A percentile compares a stretch with the other conserved stretches of the same genome.
Conservation (phyloP, 306 rosid species). For the Nissolia schottii region DNA sequence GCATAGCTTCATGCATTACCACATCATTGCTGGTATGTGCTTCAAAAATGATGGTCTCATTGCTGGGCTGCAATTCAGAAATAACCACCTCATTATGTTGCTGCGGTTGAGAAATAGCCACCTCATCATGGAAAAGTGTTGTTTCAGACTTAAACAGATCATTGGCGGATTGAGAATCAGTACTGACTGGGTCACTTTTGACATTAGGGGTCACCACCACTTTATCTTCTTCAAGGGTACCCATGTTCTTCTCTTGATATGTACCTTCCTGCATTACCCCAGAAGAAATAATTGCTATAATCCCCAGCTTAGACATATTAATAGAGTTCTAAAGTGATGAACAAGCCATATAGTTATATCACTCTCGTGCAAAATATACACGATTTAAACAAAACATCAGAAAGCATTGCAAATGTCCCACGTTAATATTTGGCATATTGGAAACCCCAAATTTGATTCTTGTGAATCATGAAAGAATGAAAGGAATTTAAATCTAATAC, state of each 20-base stretch:
- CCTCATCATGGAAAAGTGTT: constrained; percentile 3
- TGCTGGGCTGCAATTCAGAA: constrained; percentile 23
- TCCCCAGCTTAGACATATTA: neutral
- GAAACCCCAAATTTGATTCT: no score
- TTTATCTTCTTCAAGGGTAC: constrained; percentile 46
- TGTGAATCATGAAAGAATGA: no score
- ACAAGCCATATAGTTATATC: neutral
- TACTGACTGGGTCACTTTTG: constrained; percentile 15
- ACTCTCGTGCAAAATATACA: neutral
- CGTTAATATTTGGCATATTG: no score
- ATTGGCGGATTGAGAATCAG: constrained; percentile 24
- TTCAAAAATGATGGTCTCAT: neutral
- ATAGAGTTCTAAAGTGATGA: neutral
- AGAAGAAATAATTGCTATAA: neutral
- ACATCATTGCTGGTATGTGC: constrained; percentile 22
- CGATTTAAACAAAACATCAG: neutral
- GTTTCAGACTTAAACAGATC: constrained; percentile 19
- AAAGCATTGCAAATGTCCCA: no score
- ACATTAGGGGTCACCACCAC: constrained; percentile 6
- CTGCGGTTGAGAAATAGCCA: neutral
- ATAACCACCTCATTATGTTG: neutral
- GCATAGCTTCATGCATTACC: constrained; percentile 24
- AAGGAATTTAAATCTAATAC: no score
- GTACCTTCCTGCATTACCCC: constrained; percentile 32
- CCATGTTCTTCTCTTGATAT: constrained; percentile 39